phyloP scores from a whole-genome alignment of 352 stramenopile species.

The Globisporangium parvum region DNA sequence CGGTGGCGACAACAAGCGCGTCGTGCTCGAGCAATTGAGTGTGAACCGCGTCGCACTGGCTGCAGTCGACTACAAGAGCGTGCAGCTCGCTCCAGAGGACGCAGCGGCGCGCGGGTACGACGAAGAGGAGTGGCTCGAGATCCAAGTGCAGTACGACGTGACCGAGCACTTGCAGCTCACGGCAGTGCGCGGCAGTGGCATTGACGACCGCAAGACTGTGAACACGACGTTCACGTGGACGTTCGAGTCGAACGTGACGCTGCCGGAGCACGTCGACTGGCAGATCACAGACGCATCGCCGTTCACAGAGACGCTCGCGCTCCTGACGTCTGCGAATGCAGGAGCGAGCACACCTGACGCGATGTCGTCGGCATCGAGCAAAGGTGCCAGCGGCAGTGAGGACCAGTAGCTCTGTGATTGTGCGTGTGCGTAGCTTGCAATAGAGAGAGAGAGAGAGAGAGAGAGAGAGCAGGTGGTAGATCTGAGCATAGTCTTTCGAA shows the following conservation, averaged over 20 bases:
- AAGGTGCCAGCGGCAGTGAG: no score
- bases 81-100: constrained; percentile 12
- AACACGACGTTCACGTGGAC: constrained; percentile 51
- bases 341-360: background rate
- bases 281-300: constrained; percentile 28
- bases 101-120: constrained; percentile 14
- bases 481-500: no score
- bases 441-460: no score
- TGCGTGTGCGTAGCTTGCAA: no score
- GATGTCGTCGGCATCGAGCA: no score
- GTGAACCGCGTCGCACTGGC: constrained; percentile 30
- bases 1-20: constrained; percentile 11
- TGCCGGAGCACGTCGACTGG: constrained; percentile 31
- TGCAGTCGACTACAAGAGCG: constrained; percentile 39
- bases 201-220: constrained; percentile 37
- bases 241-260: constrained; percentile 49
- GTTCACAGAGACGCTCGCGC: constrained; percentile 19
- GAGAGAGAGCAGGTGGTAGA: no score
- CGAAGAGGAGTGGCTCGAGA: constrained; percentile 38
- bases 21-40: constrained; percentile 35
- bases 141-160: constrained; percentile 40
- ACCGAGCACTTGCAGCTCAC: constrained; percentile 35
- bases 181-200: constrained; percentile 8
- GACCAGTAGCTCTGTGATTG: no score
- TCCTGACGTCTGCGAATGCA: constrained; percentile 5